phyloP scores from a whole-genome alignment of 148 eudicot species.

The Fagopyrum homotropicum region DNA sequence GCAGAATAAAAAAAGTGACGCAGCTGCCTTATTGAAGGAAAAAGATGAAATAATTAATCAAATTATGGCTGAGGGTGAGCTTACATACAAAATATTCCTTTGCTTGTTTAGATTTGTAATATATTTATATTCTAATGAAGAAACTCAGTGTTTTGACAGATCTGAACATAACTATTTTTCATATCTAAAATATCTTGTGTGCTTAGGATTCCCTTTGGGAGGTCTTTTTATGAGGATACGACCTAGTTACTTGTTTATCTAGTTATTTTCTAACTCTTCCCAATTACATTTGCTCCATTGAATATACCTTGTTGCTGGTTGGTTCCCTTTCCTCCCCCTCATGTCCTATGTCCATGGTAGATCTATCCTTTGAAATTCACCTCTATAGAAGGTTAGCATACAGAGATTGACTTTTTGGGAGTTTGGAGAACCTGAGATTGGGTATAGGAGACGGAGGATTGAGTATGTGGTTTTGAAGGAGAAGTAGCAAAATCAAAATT shows the following conservation, averaged over 20 bases:
- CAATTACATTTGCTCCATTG: neutral
- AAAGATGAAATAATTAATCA: conserved; percentile 97
- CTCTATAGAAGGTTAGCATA: neutral
- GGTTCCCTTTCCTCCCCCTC: neutral
- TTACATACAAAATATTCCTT: neutral
- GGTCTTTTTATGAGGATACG: neutral
- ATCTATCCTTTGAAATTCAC: neutral
- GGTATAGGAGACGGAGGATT: neutral
- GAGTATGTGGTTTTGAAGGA: neutral
- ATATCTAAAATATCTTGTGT: neutral
- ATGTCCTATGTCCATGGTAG: neutral
- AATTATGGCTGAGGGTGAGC: conserved; percentile 99
- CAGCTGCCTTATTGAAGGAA: conserved; percentile 96
- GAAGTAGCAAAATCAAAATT: neutral
- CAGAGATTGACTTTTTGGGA: neutral
- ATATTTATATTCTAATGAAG: neutral
- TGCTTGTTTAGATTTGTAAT: neutral
- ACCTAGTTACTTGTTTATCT: neutral
- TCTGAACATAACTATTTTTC: neutral
- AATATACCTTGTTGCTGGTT: neutral
- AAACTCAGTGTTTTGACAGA: no score
- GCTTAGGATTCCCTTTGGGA: neutral
- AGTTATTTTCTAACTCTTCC: neutral
- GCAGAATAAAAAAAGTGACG: conserved; percentile 88
- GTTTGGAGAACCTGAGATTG: neutral